Conservation (phyloP, 2,329 filamentous ascomycete species). For the Xylaria sp. region DNA sequence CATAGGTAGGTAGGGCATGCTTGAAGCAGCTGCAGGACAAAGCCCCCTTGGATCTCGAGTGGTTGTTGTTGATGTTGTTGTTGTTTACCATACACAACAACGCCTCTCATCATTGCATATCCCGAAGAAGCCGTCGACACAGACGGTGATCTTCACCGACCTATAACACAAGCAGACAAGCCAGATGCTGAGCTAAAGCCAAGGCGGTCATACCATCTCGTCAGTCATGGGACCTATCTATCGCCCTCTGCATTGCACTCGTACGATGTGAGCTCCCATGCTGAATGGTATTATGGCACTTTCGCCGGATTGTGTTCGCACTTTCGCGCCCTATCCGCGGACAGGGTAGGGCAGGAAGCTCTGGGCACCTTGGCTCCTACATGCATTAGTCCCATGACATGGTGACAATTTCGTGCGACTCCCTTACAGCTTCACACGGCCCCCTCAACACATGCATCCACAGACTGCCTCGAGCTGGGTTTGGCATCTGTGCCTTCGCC, state of each 20-base stretch:
- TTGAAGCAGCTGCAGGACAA: constrained; percentile 1
- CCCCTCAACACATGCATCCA: background rate
- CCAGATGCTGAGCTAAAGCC: background rate
- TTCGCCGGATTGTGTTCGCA: background rate
- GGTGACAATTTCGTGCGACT: background rate
- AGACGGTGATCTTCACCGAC: background rate
- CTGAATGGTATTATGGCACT: background rate
- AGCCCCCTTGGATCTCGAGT: background rate
- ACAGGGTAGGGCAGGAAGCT: background rate
- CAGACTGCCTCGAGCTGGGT: background rate
- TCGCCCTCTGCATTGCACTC: background rate
- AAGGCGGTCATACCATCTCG: background rate
- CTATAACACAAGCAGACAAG: too few relatives aligned
- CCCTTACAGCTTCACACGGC: background rate
- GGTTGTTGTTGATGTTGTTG: too few relatives aligned
- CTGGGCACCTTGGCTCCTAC: background rate
- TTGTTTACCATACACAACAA: too few relatives aligned
- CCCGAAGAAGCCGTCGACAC: background rate
- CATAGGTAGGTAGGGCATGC: constrained; percentile 9
- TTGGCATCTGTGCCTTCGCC: background rate
- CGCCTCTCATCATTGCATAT: background rate
- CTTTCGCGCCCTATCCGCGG: background rate
- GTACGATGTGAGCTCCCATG: background rate
- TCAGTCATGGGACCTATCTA: background rate
- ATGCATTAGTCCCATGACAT: background rate